A percentile compares a stretch with the other conserved stretches of the same genome.
Evolutionary conservation across 73 alveolate genomes (phyloP).

Genomic region (Paramecium sonneborni): DNA sequence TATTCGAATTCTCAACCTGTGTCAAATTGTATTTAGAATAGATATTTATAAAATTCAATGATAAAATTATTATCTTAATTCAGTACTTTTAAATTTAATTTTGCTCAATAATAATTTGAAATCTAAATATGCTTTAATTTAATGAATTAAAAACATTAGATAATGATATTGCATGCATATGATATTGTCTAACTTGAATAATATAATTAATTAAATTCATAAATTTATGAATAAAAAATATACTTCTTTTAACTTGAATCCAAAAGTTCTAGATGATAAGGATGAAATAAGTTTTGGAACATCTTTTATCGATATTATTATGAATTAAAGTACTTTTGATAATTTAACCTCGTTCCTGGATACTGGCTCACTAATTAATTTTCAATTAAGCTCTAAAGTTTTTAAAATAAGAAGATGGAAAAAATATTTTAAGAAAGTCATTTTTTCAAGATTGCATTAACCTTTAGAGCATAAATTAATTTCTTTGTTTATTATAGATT

Average conservation of each 20-base stretch:
- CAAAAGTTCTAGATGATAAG: slow-evolving; percentile 32
- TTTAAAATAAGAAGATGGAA: slow-evolving; percentile 25
- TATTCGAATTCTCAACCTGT: too few species aligned
- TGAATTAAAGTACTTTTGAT: not conserved
- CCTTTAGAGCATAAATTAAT: not conserved
- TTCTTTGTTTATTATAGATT: not conserved
- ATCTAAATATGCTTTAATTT: too few species aligned
- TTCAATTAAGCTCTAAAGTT: slow-evolving; percentile 9
- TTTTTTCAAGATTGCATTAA: not conserved
- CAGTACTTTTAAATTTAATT: too few species aligned
- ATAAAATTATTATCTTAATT: too few species aligned
- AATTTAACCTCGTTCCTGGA: not conserved
- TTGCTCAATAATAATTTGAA: too few species aligned
- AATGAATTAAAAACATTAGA: too few species aligned
- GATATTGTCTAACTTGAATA: too few species aligned
- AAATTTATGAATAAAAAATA: slow-evolving; percentile 18
- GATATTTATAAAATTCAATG: too few species aligned
- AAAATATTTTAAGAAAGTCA: not conserved
- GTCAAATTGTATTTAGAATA: too few species aligned
- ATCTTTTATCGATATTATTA: not conserved
- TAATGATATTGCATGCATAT: too few species aligned
- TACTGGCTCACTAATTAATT: not conserved
- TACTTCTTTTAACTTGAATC: slow-evolving; percentile 30
- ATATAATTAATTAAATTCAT: not conserved
- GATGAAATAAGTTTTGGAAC: slow-evolving; percentile 43